These are phyloP conservation scores for Citrus hindsii DNA, from an alignment of 345 rosid species.

Conservation along the genomic window DNA sequence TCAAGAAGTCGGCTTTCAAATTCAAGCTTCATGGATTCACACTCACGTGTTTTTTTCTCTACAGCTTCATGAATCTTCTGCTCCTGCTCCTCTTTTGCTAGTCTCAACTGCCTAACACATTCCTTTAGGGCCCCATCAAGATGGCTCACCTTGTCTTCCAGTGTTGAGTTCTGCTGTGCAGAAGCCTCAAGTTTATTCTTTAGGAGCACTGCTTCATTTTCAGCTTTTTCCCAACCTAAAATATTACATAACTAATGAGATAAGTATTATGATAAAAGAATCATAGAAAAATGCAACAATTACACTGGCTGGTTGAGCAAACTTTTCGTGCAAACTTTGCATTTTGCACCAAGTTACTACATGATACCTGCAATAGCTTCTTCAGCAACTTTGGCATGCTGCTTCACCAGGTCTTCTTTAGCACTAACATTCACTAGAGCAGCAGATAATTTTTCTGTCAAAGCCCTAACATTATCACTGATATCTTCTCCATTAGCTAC, in stretches of 20 bases:
- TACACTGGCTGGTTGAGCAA: background rate
- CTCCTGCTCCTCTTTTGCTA: constrained; percentile 81
- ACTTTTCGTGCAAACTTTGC: background rate
- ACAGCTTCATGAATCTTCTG: constrained; percentile 55
- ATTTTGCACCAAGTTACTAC: background rate
- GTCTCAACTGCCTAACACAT: constrained; percentile 90
- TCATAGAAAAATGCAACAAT: background rate
- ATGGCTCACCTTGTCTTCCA: constrained; percentile 79
- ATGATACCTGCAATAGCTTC: constrained; percentile 90
- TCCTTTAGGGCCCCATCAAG: constrained; percentile 93
- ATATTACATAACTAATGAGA: background rate
- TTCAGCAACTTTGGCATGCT: constrained; percentile 92
- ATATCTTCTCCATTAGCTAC: constrained; percentile 40
- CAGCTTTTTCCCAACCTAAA: constrained; percentile 95
- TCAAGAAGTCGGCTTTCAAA: constrained; percentile 53
- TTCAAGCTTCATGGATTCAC: constrained; percentile 48
- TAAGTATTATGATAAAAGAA: background rate
- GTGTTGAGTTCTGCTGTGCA: constrained; percentile 35
- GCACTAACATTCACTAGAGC: constrained; percentile 78
- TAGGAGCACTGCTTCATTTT: constrained; percentile 54
- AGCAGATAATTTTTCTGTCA: constrained; percentile 77
- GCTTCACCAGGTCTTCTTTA: constrained; percentile 87
- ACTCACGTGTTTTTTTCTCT: constrained; percentile 39
- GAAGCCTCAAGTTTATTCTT: constrained; percentile 67
- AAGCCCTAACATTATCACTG: constrained; percentile 38